Base-by-base conservation (phyloP, 768 basidiomycete genomes). In the Collybia nuda region DNA sequence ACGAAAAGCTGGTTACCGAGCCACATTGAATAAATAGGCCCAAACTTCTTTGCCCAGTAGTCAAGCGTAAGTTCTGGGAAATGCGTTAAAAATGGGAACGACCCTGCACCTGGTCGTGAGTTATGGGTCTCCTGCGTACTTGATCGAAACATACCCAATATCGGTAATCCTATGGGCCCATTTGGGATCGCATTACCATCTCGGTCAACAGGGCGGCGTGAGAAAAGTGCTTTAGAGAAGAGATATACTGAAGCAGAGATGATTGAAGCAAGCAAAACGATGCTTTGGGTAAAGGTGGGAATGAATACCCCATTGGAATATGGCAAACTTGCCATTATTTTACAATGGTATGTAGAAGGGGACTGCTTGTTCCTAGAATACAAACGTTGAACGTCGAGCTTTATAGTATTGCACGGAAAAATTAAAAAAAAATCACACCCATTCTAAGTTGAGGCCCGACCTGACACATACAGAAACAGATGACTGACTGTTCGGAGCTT, bases 1-100 rank as follows among this genome's bases (percentile, higher is more conserved):
- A 79, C 67, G 55, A 77, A 74, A 17, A 76, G 71, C 52, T 77
- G 77, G 51, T 74, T 70, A 15, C 77, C 77, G 18, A 79, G 66
- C 67, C 68, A 74, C 45, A 79, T 51, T 6, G 77, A 77, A 53
- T 71, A 77, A 9, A 79, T 48, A 0, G 73, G 61, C 0, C 77
- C 77, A 48, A 67, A 78, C 47, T 68, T 67, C 48, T 70, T 69
- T 1, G 72, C 67, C 77, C 77, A 78, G 29, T 58, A 50, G 46
- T 73, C 67, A 14, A 78, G 63, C 1, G 66, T 67, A 22, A 71
- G 64, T 58, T 78, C 77, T 3, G 77, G 75, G 35, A 72, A 76
- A 12, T 65, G 49, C 4, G 69, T 69, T 18, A 77, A 63, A 59
- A 69, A 75, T 5, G 70, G 67, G 44, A 72, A 73, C 2, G 67